Evolutionary conservation across 441 rosid species (phyloP), one percentile per base, ranked within the genome.

Genomic region (Kokia cookei): DNA sequence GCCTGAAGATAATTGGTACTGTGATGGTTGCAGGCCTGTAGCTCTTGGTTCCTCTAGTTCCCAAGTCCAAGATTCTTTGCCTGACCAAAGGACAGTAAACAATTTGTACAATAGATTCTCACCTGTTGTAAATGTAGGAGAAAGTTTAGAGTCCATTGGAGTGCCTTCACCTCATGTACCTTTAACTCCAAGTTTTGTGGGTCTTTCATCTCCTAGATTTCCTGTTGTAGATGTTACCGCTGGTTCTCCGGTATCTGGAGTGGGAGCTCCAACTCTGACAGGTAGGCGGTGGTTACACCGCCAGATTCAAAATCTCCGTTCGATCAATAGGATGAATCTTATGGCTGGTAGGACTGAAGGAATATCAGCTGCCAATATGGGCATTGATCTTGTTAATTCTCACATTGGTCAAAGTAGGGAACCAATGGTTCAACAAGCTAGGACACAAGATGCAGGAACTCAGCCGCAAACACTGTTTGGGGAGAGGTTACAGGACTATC

Each of bases 1-100:
- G 7, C 99, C 99, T 8, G 98, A 90, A 73, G 99, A 98, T 65
- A 94, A 94, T 86, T 96, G 99, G 99, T 96, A 96, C 75, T 96
- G 99, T 74, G 89, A 96, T 53, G 98, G 84, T 75, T 96, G 99
- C 75, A 87, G 91, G 75, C 98, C 91, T n/a, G 90, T 79, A 75
- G 97, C 96, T 69, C 85, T 86, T 40, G 99, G 90, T 75, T 87
- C 97, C 63, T 84, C 91, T 68, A 90, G 91, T 78, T 79, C 92
- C 77, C 93, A 79, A 45, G 64, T 86, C 50, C 93, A 82, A 55
- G 86, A 83, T 69, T 64, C 79, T 59, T 82, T 86, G 4, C 82
- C 85, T 45, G 90, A 84, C 72, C 97, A 83, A 72, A 84, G 92
- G 81, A 81, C 85, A 70, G 55, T 78, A 57, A 75, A 66, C 78